These are phyloP conservation scores for Fusarium brevicatenulatum DNA, from an alignment of 2,329 filamentous ascomycete species.

Conservation along the genomic window DNA sequence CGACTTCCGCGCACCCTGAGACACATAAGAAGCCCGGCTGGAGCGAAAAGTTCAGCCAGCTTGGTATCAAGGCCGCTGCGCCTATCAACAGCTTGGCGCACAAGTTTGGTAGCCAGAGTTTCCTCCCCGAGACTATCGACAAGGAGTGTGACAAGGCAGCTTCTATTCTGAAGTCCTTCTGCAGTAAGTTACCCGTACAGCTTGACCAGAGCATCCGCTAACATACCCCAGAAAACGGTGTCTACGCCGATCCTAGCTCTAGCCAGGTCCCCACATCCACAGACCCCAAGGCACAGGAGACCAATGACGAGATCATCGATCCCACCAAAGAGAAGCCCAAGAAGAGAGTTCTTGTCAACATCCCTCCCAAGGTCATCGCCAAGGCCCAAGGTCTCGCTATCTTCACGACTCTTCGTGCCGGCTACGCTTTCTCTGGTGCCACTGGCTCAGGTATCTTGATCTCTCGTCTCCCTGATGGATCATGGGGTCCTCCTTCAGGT, in stretches of 20 bases:
- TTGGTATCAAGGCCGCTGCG: conserved; percentile 63
- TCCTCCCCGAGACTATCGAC: conserved; percentile 86
- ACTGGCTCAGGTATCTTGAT: conserved; percentile 74
- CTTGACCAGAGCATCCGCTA: neutral
- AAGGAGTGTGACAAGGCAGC: conserved; percentile 93
- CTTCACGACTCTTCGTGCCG: conserved; percentile 76
- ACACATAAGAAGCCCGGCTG: conserved; percentile 44
- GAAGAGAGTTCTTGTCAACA: conserved; percentile 62
- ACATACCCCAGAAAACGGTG: conserved; percentile 58
- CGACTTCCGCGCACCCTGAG: conserved; percentile 20
- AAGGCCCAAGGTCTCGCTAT: conserved; percentile 76
- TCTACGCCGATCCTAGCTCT: conserved; percentile 55
- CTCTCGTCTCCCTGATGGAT: conserved; percentile 69
- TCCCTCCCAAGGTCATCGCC: conserved; percentile 68
- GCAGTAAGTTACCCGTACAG: conserved; percentile 67
- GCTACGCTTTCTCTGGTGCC: conserved; percentile 72
- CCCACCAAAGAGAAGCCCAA: conserved; percentile 53
- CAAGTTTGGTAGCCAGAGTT: conserved; percentile 83
- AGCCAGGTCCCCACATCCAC: conserved; percentile 46
- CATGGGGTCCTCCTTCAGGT: conserved; percentile 83
- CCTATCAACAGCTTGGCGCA: conserved; percentile 86
- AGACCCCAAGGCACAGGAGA: conserved; percentile 45
- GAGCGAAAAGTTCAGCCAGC: conserved; percentile 46
- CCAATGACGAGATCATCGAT: conserved; percentile 44
- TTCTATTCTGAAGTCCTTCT: conserved; percentile 84